Conservation (phyloP, 805 yeast genomes). For the Candida sphagnicola region DNA sequence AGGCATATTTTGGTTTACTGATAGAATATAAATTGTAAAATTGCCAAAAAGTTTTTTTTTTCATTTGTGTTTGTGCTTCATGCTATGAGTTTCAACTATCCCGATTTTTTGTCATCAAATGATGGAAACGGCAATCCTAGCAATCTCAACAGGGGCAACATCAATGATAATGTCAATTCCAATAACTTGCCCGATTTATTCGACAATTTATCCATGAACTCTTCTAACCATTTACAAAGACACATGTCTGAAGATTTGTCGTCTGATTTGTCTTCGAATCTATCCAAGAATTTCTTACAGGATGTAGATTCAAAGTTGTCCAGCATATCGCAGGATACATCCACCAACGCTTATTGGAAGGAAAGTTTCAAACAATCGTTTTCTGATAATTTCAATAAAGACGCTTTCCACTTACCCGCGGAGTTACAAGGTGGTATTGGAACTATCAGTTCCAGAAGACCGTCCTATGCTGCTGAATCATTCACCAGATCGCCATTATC, state of each 20-base stretch:
- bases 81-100: slow-evolving; percentile 29
- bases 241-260: slow-evolving; percentile 1
- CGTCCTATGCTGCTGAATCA: slow-evolving; percentile 69
- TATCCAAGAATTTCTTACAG: not conserved
- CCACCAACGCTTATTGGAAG: not conserved
- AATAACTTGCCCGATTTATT: slow-evolving; percentile 13
- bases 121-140: slow-evolving; percentile 4
- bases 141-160: slow-evolving; percentile 9
- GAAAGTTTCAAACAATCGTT: not conserved
- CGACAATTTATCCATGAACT: slow-evolving; percentile 17
- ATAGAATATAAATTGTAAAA: not conserved
- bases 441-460: slow-evolving; percentile 63
- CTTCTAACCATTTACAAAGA: not conserved
- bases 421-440: slow-evolving; percentile 66
- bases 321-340: not conserved
- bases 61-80: not conserved
- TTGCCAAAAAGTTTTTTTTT: not conserved
- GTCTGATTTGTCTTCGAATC: not conserved
- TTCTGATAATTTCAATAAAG: slow-evolving; percentile 8
- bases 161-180: slow-evolving; percentile 7
- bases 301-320: not conserved
- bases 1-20: not conserved
- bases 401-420: slow-evolving; percentile 46
- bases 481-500: slow-evolving; percentile 34
- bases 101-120: slow-evolving; percentile 24